A percentile compares a stretch with the other conserved stretches of the same genome.
These are phyloP conservation scores for Cairneyella variabilis DNA, from an alignment of 495 filamentous ascomycete genomes.

Conservation along the genomic window DNA sequence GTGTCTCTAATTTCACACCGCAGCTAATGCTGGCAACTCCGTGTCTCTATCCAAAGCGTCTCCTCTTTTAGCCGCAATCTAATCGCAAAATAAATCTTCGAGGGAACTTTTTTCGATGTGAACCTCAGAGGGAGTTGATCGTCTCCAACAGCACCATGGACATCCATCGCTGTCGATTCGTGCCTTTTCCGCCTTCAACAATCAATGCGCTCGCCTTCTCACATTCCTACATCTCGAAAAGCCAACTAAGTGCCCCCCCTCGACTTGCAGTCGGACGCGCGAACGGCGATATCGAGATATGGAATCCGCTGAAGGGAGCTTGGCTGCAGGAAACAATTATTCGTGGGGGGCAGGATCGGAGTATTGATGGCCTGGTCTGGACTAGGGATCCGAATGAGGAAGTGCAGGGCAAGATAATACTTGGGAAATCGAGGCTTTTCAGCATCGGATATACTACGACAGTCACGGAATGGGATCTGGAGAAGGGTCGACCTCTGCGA, in stretches of 20 bases:
- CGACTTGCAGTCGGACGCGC: conserved; percentile 87
- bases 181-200: conserved; percentile 86
- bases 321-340: conserved; percentile 91
- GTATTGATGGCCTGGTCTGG: conserved; percentile 89
- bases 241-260: conserved; percentile 41
- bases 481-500: conserved; percentile 65
- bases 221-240: conserved; percentile 62
- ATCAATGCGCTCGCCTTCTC: conserved; percentile 96
- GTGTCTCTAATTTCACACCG: no score
- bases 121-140: background rate
- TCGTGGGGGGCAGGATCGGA: conserved; percentile 77
- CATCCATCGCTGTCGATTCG: conserved; percentile 94
- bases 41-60: no score
- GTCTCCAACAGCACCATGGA: conserved; percentile 58
- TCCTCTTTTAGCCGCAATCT: no score
- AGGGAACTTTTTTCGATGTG: conserved; percentile 20
- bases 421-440: conserved; percentile 82
- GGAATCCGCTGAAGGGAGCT: conserved; percentile 81
- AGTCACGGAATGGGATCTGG: conserved; percentile 93
- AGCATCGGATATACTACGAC: conserved; percentile 92
- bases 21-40: no score
- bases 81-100: conserved; percentile 21
- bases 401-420: conserved; percentile 51
- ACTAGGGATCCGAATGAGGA: conserved; percentile 80
- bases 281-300: conserved; percentile 97